Conservation (phyloP, 129 eudicot species). For the Mikania micrantha region DNA sequence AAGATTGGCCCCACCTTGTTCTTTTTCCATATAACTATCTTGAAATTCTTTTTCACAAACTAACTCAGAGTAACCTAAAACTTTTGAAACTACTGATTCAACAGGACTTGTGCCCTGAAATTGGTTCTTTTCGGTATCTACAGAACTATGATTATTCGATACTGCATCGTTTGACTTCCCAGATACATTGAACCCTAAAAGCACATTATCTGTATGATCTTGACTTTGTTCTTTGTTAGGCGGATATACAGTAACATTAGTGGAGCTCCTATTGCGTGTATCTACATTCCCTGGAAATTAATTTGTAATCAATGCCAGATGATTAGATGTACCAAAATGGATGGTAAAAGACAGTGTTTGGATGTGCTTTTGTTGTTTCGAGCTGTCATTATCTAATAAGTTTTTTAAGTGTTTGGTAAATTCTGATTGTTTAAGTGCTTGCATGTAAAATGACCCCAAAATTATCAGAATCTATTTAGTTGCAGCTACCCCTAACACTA, state of each 20-base stretch:
- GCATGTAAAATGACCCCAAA: background rate
- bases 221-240: constrained; percentile 21
- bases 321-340: background rate
- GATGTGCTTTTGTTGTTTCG: background rate
- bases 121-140: constrained; percentile 27
- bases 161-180: constrained; percentile 6
- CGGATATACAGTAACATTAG: constrained; percentile 24
- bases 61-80: constrained; percentile 44
- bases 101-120: constrained; percentile 30
- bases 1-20: constrained; percentile 30
- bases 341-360: background rate
- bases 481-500: too few species aligned
- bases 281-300: constrained; percentile 40
- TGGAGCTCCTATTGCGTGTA: constrained; percentile 29
- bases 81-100: constrained; percentile 38
- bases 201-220: constrained; percentile 19
- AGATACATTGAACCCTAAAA: constrained; percentile 42
- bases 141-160: constrained; percentile 7
- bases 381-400: background rate
- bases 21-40: constrained; percentile 17
- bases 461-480: too few species aligned
- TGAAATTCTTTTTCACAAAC: constrained; percentile 40
- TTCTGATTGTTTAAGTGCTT: background rate
- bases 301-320: constrained; percentile 6
- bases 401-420: background rate